Percentiles rank a stretch among this genome's conserved stretches.
phyloP scores from a whole-genome alignment of 2,329 filamentous ascomycete genomes.

The Xylaria arbuscula region DNA sequence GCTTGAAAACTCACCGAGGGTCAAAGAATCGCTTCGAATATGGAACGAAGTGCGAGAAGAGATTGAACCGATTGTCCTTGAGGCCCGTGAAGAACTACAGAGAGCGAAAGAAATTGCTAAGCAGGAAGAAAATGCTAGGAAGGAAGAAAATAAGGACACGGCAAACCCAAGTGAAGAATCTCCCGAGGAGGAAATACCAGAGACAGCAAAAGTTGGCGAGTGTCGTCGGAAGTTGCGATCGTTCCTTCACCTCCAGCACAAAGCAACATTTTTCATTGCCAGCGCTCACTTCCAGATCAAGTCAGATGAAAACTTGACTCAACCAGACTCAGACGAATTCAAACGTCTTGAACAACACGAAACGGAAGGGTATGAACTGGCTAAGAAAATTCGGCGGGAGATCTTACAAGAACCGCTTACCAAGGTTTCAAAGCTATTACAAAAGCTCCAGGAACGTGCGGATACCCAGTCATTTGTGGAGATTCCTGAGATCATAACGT shows the following conservation, averaged over 20 bases:
- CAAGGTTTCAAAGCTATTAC: slow-evolving; percentile 74
- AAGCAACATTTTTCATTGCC: slow-evolving; percentile 84
- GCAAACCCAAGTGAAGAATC: slow-evolving; percentile 36
- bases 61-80: slow-evolving; percentile 64
- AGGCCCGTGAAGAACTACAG: slow-evolving; percentile 72
- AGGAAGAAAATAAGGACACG: slow-evolving; percentile 40
- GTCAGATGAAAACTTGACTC: slow-evolving; percentile 71
- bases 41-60: slow-evolving; percentile 71
- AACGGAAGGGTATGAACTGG: slow-evolving; percentile 77
- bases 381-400: slow-evolving; percentile 81
- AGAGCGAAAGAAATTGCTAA: slow-evolving; percentile 58
- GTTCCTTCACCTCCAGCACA: slow-evolving; percentile 83
- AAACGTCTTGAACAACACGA: slow-evolving; percentile 75
- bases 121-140: slow-evolving; percentile 50
- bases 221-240: slow-evolving; percentile 74
- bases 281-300: slow-evolving; percentile 89
- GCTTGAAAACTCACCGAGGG: slow-evolving; percentile 77
- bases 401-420: slow-evolving; percentile 69
- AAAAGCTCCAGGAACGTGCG: slow-evolving; percentile 65
- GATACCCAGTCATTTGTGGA: slow-evolving; percentile 66
- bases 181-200: slow-evolving; percentile 32
- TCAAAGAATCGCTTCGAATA: slow-evolving; percentile 73
- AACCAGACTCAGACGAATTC: slow-evolving; percentile 75
- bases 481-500: slow-evolving; percentile 69
- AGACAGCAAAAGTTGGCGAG: slow-evolving; percentile 62